Evolutionary conservation across 805 yeast species (phyloP).

Genomic region (Spencermartinsiella europaea): DNA sequence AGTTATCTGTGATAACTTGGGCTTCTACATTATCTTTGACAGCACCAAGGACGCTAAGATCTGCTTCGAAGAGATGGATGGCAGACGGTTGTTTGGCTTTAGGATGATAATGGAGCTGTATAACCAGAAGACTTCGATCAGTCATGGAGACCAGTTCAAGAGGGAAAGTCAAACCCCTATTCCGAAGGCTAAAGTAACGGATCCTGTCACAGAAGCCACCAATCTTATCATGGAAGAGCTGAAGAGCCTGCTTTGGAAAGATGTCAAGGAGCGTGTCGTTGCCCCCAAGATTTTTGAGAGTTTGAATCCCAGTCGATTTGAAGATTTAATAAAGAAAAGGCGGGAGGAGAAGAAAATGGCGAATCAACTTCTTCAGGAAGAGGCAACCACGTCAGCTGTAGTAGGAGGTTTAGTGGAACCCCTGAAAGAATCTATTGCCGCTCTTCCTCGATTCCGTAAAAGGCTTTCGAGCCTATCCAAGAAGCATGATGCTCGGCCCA

Average conservation of each 20-base stretch:
- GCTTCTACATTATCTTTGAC: conserved; percentile 69
- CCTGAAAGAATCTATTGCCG: conserved; percentile 15
- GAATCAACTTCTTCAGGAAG: neutral
- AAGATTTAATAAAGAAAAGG: neutral
- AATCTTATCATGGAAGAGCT: conserved; percentile 58
- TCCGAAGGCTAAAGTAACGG: conserved; percentile 2
- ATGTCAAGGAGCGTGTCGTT: conserved; percentile 65
- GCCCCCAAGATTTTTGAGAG: conserved; percentile 63
- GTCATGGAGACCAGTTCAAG: conserved; percentile 16
- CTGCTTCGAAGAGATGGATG: conserved; percentile 60
- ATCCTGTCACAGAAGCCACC: conserved; percentile 54
- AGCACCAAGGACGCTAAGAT: conserved; percentile 50
- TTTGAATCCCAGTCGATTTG: conserved; percentile 42
- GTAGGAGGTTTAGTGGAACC: conserved; percentile 4
- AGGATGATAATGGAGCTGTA: conserved; percentile 52
- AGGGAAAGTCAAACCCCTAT: neutral
- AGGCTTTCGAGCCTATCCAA: conserved; percentile 11
- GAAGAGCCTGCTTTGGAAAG: conserved; percentile 56
- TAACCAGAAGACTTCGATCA: conserved; percentile 19
- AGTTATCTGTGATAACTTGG: conserved; percentile 55
- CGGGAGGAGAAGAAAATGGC: neutral
- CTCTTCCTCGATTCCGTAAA: conserved; percentile 27
- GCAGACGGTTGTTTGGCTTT: conserved; percentile 43
- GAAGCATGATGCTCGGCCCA: conserved; percentile 23
- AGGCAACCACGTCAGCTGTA: neutral